phyloP scores from a whole-genome alignment of 805 yeast species.

The Maudiozyma saulgeensis region DNA sequence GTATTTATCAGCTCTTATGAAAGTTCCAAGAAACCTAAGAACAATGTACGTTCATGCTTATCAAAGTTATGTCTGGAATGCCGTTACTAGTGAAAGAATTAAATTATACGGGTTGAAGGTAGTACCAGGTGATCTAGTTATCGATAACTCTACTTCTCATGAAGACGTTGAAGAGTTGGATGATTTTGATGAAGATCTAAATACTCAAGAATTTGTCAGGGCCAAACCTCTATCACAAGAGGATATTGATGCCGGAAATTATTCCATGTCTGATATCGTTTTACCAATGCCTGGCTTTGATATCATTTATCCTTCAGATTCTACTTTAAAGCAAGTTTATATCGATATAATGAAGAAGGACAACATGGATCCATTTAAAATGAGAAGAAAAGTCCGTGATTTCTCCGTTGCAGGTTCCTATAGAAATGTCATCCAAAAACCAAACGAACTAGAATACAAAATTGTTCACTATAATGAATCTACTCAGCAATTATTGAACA shows the following conservation, averaged over 20 bases:
- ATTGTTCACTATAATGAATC: slow-evolving; percentile 52
- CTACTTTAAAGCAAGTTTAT: slow-evolving; percentile 49
- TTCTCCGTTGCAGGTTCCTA: slow-evolving; percentile 90
- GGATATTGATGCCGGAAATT: slow-evolving; percentile 51
- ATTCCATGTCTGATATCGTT: slow-evolving; percentile 72
- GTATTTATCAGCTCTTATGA: slow-evolving; percentile 74
- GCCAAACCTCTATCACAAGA: slow-evolving; percentile 70
- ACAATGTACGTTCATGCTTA: slow-evolving; percentile 97
- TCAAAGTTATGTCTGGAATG: slow-evolving; percentile 92
- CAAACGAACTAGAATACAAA: slow-evolving; percentile 52
- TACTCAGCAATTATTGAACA: slow-evolving; percentile 63
- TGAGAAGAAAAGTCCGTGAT: slow-evolving; percentile 79
- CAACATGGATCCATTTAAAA: slow-evolving; percentile 71
- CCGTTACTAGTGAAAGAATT: slow-evolving; percentile 69
- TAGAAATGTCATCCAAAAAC: slow-evolving; percentile 60
- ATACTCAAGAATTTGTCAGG: slow-evolving; percentile 44
- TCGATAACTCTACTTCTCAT: slow-evolving; percentile 21
- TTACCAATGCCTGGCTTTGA: slow-evolving; percentile 97
- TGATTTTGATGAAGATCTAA: slow-evolving; percentile 64
- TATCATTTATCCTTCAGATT: slow-evolving; percentile 72
- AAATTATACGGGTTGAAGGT: slow-evolving; percentile 58
- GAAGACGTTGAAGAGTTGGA: slow-evolving; percentile 34
- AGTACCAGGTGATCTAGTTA: slow-evolving; percentile 75
- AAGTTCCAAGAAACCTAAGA: slow-evolving; percentile 84
- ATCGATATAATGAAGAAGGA: slow-evolving; percentile 68